A percentile compares a stretch with the other conserved stretches of the same genome.
Evolutionary conservation across 257 asterid species (phyloP).

Genomic region (Avicennia marina): DNA sequence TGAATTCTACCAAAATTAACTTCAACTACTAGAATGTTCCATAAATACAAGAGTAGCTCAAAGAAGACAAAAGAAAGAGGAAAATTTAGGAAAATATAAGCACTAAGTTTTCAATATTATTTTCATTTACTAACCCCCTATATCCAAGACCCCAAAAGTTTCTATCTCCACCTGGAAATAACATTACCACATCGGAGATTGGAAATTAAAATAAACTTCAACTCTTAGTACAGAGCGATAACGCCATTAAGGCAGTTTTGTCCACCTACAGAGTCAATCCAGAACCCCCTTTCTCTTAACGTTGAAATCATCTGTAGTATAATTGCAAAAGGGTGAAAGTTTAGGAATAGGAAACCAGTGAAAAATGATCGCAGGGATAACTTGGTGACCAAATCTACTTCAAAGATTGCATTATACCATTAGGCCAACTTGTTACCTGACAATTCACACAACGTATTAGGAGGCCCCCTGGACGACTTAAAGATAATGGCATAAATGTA

Average conservation of each 20-base stretch:
- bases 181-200: slow-evolving; percentile 16
- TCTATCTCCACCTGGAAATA: slow-evolving; percentile 53
- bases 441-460: not conserved
- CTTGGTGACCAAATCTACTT: slow-evolving; percentile 1
- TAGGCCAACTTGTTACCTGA: not conserved
- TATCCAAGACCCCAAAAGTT: slow-evolving; percentile 39
- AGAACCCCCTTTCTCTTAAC: slow-evolving; percentile 30
- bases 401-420: not conserved
- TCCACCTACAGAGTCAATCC: slow-evolving; percentile 44
- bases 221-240: not conserved
- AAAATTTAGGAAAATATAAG: too few relatives aligned
- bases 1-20: too few relatives aligned
- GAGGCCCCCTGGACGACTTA: too few relatives aligned
- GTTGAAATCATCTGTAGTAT: slow-evolving; percentile 39
- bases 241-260: not conserved
- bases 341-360: slow-evolving; percentile 9
- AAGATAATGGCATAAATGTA: not conserved
- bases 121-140: slow-evolving; percentile 51
- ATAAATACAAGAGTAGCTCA: not conserved
- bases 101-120: too few relatives aligned
- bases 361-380: not conserved
- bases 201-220: slow-evolving; percentile 1
- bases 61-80: not conserved
- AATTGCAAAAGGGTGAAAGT: slow-evolving; percentile 13
- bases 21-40: not conserved